These are phyloP conservation scores for Alternaria sp. DNA, from an alignment of 2,329 filamentous ascomycete genomes.

Conservation along the genomic window DNA sequence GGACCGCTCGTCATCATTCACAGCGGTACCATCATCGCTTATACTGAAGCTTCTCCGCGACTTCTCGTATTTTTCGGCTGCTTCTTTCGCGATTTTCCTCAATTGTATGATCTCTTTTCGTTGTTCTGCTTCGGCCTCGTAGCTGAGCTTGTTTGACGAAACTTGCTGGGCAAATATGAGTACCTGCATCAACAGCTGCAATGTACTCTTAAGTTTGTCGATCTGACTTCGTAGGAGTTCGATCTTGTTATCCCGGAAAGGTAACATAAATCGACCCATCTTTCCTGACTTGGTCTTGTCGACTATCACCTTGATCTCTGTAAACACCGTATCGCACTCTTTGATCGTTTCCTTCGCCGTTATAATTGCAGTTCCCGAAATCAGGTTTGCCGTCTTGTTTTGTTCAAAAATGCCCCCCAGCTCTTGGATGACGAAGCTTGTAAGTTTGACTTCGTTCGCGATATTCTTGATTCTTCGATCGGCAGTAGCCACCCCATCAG, in stretches of 20 bases:
- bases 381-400: slow-evolving; percentile 32
- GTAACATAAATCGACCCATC: slow-evolving; percentile 35
- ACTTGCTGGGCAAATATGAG: slow-evolving; percentile 38
- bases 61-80: slow-evolving; percentile 37
- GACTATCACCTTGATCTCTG: slow-evolving; percentile 34
- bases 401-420: slow-evolving; percentile 38
- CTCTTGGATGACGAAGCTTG: slow-evolving; percentile 41
- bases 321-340: slow-evolving; percentile 40
- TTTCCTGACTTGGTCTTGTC: slow-evolving; percentile 40
- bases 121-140: slow-evolving; percentile 35
- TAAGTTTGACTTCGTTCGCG: slow-evolving; percentile 41
- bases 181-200: slow-evolving; percentile 42
- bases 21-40: slow-evolving; percentile 29
- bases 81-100: slow-evolving; percentile 33
- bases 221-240: slow-evolving; percentile 40
- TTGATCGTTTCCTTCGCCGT: slow-evolving; percentile 41
- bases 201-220: slow-evolving; percentile 42
- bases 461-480: slow-evolving; percentile 41
- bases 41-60: slow-evolving; percentile 31
- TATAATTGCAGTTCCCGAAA: slow-evolving; percentile 36
- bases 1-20: slow-evolving; percentile 19
- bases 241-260: slow-evolving; percentile 45
- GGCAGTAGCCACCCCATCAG: slow-evolving; percentile 40
- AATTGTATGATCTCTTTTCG: slow-evolving; percentile 39
- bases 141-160: slow-evolving; percentile 34